phyloP scores from a whole-genome alignment of 257 asterid genomes.

The Oldenlandia corymbosa region DNA sequence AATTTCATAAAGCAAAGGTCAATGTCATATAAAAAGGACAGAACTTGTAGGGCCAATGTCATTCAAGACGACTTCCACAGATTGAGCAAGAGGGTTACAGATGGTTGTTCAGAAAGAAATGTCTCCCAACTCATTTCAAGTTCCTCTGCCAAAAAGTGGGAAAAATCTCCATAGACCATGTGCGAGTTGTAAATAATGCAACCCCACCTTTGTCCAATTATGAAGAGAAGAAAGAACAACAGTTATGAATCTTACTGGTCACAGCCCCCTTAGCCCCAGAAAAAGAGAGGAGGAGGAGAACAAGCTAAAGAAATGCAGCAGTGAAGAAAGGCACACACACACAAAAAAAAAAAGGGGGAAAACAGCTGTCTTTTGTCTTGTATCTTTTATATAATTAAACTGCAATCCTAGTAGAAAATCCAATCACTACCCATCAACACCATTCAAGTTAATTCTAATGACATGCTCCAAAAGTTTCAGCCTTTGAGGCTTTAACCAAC shows the following conservation, averaged over 20 bases:
- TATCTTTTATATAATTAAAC: conserved; percentile 28
- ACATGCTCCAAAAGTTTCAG: conserved; percentile 15
- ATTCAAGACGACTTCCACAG: conserved; percentile 17
- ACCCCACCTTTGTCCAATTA: conserved; percentile 23
- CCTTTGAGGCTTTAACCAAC: conserved; percentile 12
- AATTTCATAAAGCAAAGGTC: conserved; percentile 1
- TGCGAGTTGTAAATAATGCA: conserved; percentile 21
- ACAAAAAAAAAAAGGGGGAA: conserved; percentile 13
- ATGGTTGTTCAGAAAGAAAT: conserved; percentile 17
- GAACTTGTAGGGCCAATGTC: conserved; percentile 18
- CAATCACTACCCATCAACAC: conserved; percentile 22
- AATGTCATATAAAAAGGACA: conserved; percentile 10
- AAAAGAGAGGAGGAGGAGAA: conserved; percentile 4
- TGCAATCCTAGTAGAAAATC: conserved; percentile 22
- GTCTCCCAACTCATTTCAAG: conserved; percentile 19
- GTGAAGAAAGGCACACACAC: neutral
- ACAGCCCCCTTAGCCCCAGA: conserved; percentile 12
- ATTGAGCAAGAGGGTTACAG: conserved; percentile 15
- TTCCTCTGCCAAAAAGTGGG: conserved; percentile 19
- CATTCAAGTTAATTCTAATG: conserved; percentile 9
- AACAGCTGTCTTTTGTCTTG: conserved; percentile 20
- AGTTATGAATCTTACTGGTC: conserved; percentile 17
- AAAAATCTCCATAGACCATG: conserved; percentile 17
- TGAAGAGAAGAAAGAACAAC: conserved; percentile 15
- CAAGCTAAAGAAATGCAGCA: conserved; percentile 2